Evolutionary conservation across 2,329 filamentous ascomycete species (phyloP).

Genomic region (Iodosphaeria phyllophila): DNA sequence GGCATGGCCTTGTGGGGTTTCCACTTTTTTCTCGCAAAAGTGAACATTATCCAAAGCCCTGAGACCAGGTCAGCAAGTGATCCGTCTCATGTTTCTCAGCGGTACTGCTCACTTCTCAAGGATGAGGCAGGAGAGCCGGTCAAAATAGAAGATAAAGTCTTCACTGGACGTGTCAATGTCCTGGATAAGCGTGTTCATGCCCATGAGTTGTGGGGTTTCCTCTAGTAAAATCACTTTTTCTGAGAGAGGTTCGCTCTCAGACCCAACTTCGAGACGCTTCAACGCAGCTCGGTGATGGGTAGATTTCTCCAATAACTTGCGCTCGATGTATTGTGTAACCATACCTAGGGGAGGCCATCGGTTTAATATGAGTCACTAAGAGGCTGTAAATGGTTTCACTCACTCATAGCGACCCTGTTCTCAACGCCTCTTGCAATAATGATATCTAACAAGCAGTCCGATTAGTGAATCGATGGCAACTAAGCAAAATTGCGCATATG

Average conservation of each 20-base stretch:
- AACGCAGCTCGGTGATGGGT: conserved; percentile 65
- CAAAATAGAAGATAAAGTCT: conserved; percentile 96
- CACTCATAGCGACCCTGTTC: conserved; percentile 77
- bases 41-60: conserved; percentile 62
- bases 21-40: conserved; percentile 44
- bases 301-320: conserved; percentile 74
- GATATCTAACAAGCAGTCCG: conserved; percentile 37
- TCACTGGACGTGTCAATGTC: conserved; percentile 61
- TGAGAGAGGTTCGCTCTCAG: conserved; percentile 54
- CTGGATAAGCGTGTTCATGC: conserved; percentile 82
- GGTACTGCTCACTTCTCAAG: conserved; percentile 46
- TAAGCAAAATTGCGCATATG: conserved; percentile 1
- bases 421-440: conserved; percentile 92
- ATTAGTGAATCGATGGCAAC: not conserved
- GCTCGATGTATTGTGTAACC: conserved; percentile 85
- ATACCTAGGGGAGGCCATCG: conserved; percentile 37
- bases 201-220: conserved; percentile 62
- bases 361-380: conserved; percentile 3
- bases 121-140: conserved; percentile 67
- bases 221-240: conserved; percentile 55
- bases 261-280: conserved; percentile 52
- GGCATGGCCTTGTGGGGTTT: conserved; percentile 48
- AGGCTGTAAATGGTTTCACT: conserved; percentile 9
- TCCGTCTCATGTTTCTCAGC: not conserved
- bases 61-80: conserved; percentile 1